Conservation (phyloP, 345 rosid species). For the Combretum micranthum region DNA sequence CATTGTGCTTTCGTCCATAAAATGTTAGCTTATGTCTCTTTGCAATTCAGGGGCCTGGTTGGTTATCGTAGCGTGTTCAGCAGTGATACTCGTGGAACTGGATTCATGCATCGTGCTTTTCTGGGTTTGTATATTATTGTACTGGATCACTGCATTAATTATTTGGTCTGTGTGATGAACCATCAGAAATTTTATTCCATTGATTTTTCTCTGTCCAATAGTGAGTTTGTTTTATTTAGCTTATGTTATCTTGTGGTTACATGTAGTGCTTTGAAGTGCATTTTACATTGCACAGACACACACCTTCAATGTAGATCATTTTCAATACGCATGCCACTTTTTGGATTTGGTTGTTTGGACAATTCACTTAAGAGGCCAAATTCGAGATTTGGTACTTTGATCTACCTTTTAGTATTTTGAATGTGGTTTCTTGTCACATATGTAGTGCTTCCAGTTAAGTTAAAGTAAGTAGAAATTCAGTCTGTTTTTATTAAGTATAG, state of each 20-base stretch:
- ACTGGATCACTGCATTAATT: slow-evolving; percentile 5
- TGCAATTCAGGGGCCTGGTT: slow-evolving; percentile 72
- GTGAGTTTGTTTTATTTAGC: background rate
- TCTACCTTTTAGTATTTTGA: no score
- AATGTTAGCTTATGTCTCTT: background rate
- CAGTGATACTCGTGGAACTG: slow-evolving; percentile 96
- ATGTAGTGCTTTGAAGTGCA: no score
- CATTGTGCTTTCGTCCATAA: background rate
- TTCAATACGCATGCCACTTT: slow-evolving; percentile 7
- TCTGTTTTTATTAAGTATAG: no score
- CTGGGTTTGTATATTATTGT: slow-evolving; percentile 51
- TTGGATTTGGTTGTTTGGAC: background rate
- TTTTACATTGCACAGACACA: background rate
- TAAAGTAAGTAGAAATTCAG: no score
- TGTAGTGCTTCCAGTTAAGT: no score
- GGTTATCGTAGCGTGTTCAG: slow-evolving; percentile 99
- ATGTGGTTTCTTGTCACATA: no score
- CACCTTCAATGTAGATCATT: background rate
- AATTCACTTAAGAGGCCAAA: no score
- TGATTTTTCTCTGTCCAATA: background rate
- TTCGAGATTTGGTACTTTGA: no score
- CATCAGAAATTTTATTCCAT: background rate
- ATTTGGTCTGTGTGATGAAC: background rate
- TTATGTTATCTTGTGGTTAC: no score
- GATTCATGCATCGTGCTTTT: slow-evolving; percentile 99